Percentiles rank a stretch among this genome's conserved stretches.
Evolutionary conservation across 768 basidiomycete genomes (phyloP).

Genomic region (Porpolomopsis calyptriformis): DNA sequence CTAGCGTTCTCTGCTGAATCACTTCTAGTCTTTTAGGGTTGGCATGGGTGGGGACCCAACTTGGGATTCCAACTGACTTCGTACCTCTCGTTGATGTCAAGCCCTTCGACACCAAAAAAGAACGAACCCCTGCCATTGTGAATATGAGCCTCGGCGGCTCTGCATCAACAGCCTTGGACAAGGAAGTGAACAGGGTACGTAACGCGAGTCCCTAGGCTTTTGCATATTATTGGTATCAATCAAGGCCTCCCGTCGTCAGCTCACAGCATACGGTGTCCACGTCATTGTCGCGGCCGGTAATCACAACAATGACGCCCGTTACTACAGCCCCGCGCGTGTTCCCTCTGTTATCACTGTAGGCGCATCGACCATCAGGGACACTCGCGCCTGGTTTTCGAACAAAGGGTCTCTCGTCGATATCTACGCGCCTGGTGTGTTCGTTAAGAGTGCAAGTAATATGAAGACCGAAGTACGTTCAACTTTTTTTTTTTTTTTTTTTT

Average conservation of each 20-base stretch:
- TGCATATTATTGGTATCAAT: conserved; percentile 17
- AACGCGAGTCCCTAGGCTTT: no score
- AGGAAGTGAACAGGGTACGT: no score
- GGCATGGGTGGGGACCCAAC: conserved; percentile 20
- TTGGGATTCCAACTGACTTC: conserved; percentile 13
- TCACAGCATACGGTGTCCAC: conserved; percentile 22
- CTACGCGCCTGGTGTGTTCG: conserved; percentile 28
- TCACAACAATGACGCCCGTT: conserved; percentile 19
- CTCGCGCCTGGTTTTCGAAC: conserved; percentile 29
- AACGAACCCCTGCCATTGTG: conserved; percentile 27
- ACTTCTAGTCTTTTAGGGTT: conserved; percentile 24
- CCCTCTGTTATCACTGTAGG: conserved; percentile 30
- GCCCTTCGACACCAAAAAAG: no score
- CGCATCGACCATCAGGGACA: conserved; percentile 26
- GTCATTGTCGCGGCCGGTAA: conserved; percentile 30
- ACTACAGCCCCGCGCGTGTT: conserved; percentile 26
- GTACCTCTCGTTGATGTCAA: no score
- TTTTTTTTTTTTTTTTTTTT: no score
- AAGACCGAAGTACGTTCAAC: conserved; percentile 14
- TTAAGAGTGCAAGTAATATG: conserved; percentile 24
- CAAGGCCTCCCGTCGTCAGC: conserved; percentile 10
- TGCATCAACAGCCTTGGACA: no score
- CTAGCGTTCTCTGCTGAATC: not conserved
- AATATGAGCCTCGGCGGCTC: conserved; percentile 29
- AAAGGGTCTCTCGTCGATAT: conserved; percentile 32